Evolutionary conservation across 1,284 basidiomycete genomes (phyloP), one percentile per base, ranked within the genome.

Genomic region (Naganishia sp.): DNA sequence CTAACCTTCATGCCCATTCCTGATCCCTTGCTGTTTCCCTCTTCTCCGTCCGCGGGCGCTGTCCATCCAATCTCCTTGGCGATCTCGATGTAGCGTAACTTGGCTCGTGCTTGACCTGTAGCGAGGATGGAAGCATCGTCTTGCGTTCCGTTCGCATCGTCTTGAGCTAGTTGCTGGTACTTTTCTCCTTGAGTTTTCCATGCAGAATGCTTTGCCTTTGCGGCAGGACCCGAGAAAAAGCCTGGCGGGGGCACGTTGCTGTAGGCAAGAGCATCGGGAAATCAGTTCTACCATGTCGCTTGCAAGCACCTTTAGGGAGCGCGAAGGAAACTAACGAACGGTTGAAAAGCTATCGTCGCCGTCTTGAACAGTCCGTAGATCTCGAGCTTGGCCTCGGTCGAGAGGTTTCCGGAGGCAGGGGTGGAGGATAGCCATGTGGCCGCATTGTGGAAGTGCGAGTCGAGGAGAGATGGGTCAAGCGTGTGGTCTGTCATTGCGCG

Each of bases 351-450:
- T 21, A 63, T 39, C 15, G 67, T 68, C 6, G 54, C 67, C 11
- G 66, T 50, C 43, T 68, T 68, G 58, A 63, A 68, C 21, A 65
- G 47, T 17, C 63, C 67, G 43, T 68, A 68, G 32, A 68, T 66
- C 58, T 68, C 63, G 23, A 68, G 57, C 47, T 68, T 68, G n/a
- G 28, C 39, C 10, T 65, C 63, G 23, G 47, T 68, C 9, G 64
- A 42, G 2, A 68, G 60, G 28, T 31, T 62, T 35, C 63, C 67
- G 10, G 60, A 53, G 17, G 67, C 63, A 28, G 67, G 67, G 18
- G 57, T 52, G 10, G 63, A 46, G 46, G 58, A 50, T 3, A 68
- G 53, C 63, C 63, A 68, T 3, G 49, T 11, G 32, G 67, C 63
- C 9, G 67, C 67, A 52, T 67, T 49, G 31, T 65, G 49, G 21